phyloP scores from a whole-genome alignment of 805 yeast species.

The Saturnispora zaruensis region DNA sequence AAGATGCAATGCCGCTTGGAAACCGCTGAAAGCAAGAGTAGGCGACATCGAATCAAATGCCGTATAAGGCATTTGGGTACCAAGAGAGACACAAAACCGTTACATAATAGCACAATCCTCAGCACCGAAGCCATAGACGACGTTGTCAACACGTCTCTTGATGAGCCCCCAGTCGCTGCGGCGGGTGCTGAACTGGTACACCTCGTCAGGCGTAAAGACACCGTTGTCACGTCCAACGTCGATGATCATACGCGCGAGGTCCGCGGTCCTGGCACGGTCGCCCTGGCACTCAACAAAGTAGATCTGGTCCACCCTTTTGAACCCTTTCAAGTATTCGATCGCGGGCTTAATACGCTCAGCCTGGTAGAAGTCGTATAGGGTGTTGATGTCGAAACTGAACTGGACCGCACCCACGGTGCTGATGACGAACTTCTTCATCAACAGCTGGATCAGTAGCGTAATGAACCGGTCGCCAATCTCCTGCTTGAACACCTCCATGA shows the following conservation, averaged over 20 bases:
- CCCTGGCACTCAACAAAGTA: conserved; percentile 60
- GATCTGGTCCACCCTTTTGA: conserved; percentile 78
- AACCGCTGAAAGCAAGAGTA: background rate
- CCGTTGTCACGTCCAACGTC: conserved; percentile 84
- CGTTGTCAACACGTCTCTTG: conserved; percentile 76
- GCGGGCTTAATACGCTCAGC: conserved; percentile 57
- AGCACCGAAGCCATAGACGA: conserved; percentile 84
- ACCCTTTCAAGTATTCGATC: conserved; percentile 65
- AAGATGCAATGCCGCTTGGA: background rate
- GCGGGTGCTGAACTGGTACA: conserved; percentile 84
- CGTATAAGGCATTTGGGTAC: background rate
- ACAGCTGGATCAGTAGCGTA: conserved; percentile 61
- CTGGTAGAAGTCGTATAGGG: conserved; percentile 64
- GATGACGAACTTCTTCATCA: conserved; percentile 58
- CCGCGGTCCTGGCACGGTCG: conserved; percentile 20
- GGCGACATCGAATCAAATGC: background rate
- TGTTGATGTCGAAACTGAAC: conserved; percentile 74
- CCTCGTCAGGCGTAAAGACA: conserved; percentile 83
- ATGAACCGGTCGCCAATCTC: conserved; percentile 88
- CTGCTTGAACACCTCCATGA: conserved; percentile 87
- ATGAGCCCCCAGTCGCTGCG: conserved; percentile 80
- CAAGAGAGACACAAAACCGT: conserved; percentile 2
- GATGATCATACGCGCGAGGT: conserved; percentile 73
- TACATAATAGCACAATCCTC: conserved; percentile 64
- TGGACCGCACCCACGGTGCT: conserved; percentile 78